These are phyloP conservation scores for Solanum chaucha DNA, from an alignment of 257 asterid species.

Conservation along the genomic window DNA sequence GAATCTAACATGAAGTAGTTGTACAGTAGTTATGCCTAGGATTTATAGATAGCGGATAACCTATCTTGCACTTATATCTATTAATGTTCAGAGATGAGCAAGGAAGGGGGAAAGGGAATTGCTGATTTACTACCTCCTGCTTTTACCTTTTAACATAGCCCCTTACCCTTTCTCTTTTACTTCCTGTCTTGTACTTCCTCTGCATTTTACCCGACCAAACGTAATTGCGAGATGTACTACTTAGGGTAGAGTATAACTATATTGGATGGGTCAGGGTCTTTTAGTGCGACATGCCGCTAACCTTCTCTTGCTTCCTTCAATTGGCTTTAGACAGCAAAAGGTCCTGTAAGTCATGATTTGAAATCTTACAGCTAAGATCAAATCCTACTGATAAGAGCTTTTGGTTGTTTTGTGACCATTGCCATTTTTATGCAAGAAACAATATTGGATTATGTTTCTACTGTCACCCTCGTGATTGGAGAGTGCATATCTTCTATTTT, in stretches of 20 bases:
- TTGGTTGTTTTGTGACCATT: neutral
- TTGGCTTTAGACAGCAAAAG: neutral
- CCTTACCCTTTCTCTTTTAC: neutral
- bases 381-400: neutral
- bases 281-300: neutral
- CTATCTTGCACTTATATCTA: neutral
- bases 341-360: neutral
- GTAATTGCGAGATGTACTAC: neutral
- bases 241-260: neutral
- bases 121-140: neutral
- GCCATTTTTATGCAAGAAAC: neutral
- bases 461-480: neutral
- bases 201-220: neutral
- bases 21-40: neutral
- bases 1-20: neutral
- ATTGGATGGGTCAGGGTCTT: neutral
- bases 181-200: neutral
- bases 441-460: neutral
- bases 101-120: neutral
- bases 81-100: neutral
- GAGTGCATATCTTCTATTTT: neutral
- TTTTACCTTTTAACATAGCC: neutral
- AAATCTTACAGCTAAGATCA: neutral
- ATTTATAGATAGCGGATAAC: neutral
- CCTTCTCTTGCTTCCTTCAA: neutral